phyloP scores from a whole-genome alignment of 1,284 basidiomycete genomes.

The Kwoniella shivajii region DNA sequence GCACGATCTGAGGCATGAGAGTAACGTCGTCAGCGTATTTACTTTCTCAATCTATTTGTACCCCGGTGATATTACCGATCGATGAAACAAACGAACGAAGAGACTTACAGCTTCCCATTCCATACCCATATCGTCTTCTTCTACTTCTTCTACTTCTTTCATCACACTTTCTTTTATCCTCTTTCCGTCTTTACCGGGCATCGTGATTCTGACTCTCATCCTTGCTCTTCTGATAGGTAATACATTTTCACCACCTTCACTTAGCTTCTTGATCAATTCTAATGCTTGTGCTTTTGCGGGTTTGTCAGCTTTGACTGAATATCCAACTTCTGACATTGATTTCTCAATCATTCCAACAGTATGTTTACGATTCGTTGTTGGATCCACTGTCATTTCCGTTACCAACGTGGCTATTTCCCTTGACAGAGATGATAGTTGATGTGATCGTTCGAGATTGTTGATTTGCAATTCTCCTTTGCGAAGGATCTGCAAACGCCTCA shows the following conservation, averaged over 20 bases:
- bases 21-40: not conserved
- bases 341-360: conserved; percentile 97
- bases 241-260: conserved; percentile 38
- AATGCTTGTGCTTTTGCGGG: conserved; percentile 93
- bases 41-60: not conserved
- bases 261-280: conserved; percentile 81
- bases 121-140: conserved; percentile 73
- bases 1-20: conserved; percentile 64
- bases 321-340: conserved; percentile 92
- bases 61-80: not conserved
- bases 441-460: conserved; percentile 92
- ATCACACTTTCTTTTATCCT: conserved; percentile 71
- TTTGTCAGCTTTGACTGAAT: conserved; percentile 84
- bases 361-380: conserved; percentile 82
- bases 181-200: conserved; percentile 75
- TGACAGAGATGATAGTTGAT: conserved; percentile 79
- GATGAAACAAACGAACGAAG: not conserved
- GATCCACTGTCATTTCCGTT: conserved; percentile 93
- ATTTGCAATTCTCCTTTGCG: conserved; percentile 97
- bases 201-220: conserved; percentile 85
- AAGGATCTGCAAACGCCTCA: conserved; percentile 78
- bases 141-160: conserved; percentile 76
- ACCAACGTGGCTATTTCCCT: conserved; percentile 94
- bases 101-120: conserved; percentile 84
- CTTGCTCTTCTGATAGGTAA: conserved; percentile 88